phyloP scores from a whole-genome alignment of 331 rosid genomes.

The Cydonia oblonga region DNA sequence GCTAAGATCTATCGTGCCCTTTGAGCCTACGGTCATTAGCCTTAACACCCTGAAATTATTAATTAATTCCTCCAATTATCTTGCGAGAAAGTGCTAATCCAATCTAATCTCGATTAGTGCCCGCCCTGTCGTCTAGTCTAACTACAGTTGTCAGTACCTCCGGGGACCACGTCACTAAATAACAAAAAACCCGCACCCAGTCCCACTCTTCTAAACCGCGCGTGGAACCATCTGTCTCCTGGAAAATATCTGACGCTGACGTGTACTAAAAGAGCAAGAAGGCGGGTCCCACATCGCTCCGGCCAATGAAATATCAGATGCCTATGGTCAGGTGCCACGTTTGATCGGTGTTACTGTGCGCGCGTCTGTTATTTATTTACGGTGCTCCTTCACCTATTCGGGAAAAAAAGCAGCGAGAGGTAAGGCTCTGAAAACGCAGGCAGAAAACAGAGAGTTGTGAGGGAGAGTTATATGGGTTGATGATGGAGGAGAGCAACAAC shows the following conservation, averaged over 20 bases:
- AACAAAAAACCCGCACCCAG: background rate
- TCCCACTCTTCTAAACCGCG: constrained; percentile 10
- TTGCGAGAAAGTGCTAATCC: background rate
- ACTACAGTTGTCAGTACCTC: background rate
- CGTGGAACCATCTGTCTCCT: constrained; percentile 1
- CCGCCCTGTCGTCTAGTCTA: constrained; percentile 1
- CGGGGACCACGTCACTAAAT: constrained; percentile 21
- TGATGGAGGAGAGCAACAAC: constrained; percentile 23
- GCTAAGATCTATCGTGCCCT: background rate
- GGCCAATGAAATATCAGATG: constrained; percentile 4
- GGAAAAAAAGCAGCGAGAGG: background rate
- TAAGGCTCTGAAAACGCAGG: background rate
- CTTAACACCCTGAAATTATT: background rate
- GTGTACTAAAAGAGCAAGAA: constrained; percentile 17
- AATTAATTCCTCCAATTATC: background rate
- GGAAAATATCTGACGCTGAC: constrained; percentile 45
- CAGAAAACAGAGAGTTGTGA: background rate
- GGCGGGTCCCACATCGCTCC: constrained; percentile 22
- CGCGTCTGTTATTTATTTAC: constrained; percentile 16
- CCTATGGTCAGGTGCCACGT: constrained; percentile 33
- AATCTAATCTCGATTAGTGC: background rate
- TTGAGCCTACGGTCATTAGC: too few species aligned
- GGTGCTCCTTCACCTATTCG: background rate
- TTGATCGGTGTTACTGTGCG: background rate
- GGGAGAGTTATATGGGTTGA: constrained; percentile 33